Evolutionary conservation across 352 stramenopile species (phyloP), one percentile per base, ranked within the genome.

Genomic region (Phytophthora constricta): DNA sequence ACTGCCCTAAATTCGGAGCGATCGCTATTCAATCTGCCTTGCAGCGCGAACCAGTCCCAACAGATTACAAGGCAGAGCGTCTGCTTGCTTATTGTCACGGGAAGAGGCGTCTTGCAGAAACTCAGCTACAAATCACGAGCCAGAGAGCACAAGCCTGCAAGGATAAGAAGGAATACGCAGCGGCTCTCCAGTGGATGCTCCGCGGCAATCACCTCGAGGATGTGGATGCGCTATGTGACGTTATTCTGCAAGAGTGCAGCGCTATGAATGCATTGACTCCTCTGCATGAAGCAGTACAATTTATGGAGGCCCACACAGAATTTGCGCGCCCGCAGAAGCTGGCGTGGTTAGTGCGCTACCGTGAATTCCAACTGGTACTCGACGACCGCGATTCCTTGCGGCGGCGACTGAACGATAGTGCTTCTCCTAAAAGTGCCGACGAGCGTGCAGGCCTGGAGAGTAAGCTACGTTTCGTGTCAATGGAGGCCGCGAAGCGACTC

Each of bases 281-380:
- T 11, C 72, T 95, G 28, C 72, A 92, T 26, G 80, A 91, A 61
- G 80, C 84, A 2, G 78, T 89, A 33, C 85, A 93, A 48, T 92
- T 92, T 62, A 66, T 93, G 45, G 82, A 90, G 25, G n/a, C 42
- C 26, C 72, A 81, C 22, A 43, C 65, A 16, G 72, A 86, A 13
- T 62, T 89, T 33, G 69, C 80, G 16, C 71, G 69, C 28, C 83
- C 82, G 17, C 72, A 82, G 41, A 78, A 77, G 50, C 59, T 92
- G 19, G 62, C 68, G 28, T 95, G 86, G 81, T 57, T 92, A 4
- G 71, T 91, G 16, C 73, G 70, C 33, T 95, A 92, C 67, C 82
- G 86, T 4, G 85, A 95, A 59, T 76, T 92, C 14, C 64, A 77
- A 39, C 58, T 95, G 19, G 80, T 93, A 43, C 62, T 92, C 0